A percentile compares a stretch with the other conserved stretches of the same genome.
Evolutionary conservation across 2,329 filamentous ascomycete species (phyloP).

Genomic region (Fusarium decemcellulare): DNA sequence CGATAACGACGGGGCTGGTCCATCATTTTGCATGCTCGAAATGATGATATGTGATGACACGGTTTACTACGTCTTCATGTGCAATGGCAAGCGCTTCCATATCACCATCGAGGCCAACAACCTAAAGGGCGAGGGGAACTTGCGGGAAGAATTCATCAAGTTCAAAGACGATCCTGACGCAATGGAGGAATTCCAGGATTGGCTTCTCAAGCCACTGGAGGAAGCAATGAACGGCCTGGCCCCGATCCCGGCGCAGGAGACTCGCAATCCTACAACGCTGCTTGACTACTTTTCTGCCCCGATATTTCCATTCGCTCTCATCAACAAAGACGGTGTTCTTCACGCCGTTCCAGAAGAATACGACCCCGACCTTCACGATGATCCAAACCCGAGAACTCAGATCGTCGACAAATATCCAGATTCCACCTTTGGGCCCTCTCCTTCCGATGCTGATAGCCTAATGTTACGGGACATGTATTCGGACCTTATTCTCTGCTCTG

Average conservation of each 20-base stretch:
- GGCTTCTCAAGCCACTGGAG: slow-evolving; percentile 17
- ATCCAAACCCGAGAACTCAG: slow-evolving; percentile 13
- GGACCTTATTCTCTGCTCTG: slow-evolving; percentile 10
- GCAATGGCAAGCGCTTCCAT: slow-evolving; percentile 20
- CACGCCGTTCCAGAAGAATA: slow-evolving; percentile 14
- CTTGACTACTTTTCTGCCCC: slow-evolving; percentile 21
- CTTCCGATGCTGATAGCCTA: neutral
- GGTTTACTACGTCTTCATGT: slow-evolving; percentile 19
- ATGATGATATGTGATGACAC: neutral
- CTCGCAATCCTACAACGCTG: slow-evolving; percentile 11
- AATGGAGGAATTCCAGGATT: slow-evolving; percentile 28
- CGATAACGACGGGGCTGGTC: no score
- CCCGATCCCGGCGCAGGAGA: neutral
- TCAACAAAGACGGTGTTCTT: slow-evolving; percentile 15
- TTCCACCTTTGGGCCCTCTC: neutral
- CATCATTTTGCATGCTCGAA: slow-evolving; percentile 3
- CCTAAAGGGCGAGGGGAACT: slow-evolving; percentile 16
- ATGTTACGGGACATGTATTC: neutral
- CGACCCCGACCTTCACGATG: slow-evolving; percentile 17
- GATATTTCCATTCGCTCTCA: slow-evolving; percentile 20
- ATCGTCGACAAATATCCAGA: slow-evolving; percentile 12
- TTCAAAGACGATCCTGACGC: slow-evolving; percentile 12
- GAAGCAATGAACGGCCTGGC: slow-evolving; percentile 11
- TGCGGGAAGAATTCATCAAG: slow-evolving; percentile 15
- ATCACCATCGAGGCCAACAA: slow-evolving; percentile 19